phyloP scores from a whole-genome alignment of 495 filamentous ascomycete genomes.

The Aspergillus incahuasiensis region DNA sequence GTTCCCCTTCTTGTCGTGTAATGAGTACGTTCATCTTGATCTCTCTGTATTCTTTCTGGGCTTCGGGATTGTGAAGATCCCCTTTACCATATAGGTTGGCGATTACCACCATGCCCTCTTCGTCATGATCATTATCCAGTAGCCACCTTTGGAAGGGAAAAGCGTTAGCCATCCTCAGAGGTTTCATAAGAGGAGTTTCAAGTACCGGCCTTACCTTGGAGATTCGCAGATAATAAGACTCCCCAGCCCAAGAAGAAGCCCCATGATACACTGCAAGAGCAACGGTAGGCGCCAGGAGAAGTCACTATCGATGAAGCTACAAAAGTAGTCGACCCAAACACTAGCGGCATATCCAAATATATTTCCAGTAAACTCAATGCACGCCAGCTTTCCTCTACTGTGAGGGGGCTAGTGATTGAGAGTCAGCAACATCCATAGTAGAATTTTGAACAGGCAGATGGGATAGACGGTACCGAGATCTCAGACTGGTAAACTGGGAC shows the following conservation, averaged over 20 bases:
- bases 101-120: conserved; percentile 96
- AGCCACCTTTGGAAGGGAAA: conserved; percentile 66
- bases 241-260: conserved; percentile 72
- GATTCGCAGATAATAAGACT: conserved; percentile 95
- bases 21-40: conserved; percentile 97
- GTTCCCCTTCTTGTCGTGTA: conserved; percentile 88
- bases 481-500: conserved; percentile 98
- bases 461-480: conserved; percentile 51
- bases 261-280: conserved; percentile 93
- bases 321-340: conserved; percentile 98
- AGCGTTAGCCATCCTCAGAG: conserved; percentile 6
- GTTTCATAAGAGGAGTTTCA: not conserved
- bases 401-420: conserved; percentile 64
- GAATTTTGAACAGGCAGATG: not conserved
- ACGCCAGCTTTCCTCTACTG: conserved; percentile 90
- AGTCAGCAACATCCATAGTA: not conserved
- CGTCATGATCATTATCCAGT: conserved; percentile 94
- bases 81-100: conserved; percentile 95
- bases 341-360: conserved; percentile 92
- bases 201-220: conserved; percentile 59
- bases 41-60: conserved; percentile 90
- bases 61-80: conserved; percentile 86
- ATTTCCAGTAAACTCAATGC: conserved; percentile 97
- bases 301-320: conserved; percentile 80
- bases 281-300: conserved; percentile 89